A percentile compares a stretch with the other conserved stretches of the same genome.
Conservation (phyloP, 2,329 filamentous ascomycete genomes). For the Colletotrichum sp. region DNA sequence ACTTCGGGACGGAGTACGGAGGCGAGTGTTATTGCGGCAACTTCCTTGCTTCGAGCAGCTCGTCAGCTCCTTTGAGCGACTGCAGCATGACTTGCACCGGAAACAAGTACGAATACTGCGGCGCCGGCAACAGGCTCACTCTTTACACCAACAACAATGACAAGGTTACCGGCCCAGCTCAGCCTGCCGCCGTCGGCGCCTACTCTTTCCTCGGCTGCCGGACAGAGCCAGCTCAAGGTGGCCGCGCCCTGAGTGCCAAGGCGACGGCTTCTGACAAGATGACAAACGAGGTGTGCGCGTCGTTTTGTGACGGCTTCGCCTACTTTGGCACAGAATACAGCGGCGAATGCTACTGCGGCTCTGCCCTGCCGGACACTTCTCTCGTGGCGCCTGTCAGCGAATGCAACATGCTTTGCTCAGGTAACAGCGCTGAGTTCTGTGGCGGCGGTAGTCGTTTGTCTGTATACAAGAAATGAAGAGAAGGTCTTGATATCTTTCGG, state of each 20-base stretch:
- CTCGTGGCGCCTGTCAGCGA: conserved; percentile 32
- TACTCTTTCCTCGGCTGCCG: conserved; percentile 39
- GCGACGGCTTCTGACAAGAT: conserved; percentile 28
- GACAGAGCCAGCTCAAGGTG: conserved; percentile 35
- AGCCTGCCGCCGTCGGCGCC: conserved; percentile 33
- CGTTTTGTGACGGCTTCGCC: conserved; percentile 31
- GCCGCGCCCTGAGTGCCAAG: conserved; percentile 33
- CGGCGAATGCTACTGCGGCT: conserved; percentile 41
- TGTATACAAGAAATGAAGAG: conserved; percentile 31
- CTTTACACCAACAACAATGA: conserved; percentile 34
- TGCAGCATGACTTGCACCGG: conserved; percentile 39
- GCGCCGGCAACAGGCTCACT: conserved; percentile 34
- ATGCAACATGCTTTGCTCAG: conserved; percentile 45
- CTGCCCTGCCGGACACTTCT: conserved; percentile 30
- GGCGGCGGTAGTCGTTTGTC: conserved; percentile 42
- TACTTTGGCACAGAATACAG: conserved; percentile 43
- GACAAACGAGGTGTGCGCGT: conserved; percentile 36
- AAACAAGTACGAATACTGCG: conserved; percentile 36
- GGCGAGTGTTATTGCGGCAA: conserved; percentile 44
- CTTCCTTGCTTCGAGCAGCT: conserved; percentile 29
- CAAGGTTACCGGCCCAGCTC: conserved; percentile 29
- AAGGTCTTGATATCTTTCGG: not conserved
- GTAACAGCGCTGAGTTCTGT: conserved; percentile 40
- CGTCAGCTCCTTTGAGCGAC: conserved; percentile 30
- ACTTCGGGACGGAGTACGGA: conserved; percentile 45